These are phyloP conservation scores for Pistacia integerrima DNA, from an alignment of 345 rosid genomes.

Conservation along the genomic window DNA sequence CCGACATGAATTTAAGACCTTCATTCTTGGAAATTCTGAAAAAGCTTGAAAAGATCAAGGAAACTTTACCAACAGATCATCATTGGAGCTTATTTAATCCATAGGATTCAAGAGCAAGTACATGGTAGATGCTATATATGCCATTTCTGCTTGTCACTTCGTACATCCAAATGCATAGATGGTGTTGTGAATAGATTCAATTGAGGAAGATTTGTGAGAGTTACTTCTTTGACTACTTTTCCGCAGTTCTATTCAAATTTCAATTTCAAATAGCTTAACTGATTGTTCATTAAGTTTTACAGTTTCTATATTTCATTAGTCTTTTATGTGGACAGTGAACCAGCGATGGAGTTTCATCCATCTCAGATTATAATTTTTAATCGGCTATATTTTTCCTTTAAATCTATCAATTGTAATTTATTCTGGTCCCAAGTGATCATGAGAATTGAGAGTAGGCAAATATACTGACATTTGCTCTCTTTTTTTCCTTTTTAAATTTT, in stretches of 20 bases:
- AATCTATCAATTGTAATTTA: constrained; percentile 20
- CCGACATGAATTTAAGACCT: constrained; percentile 88
- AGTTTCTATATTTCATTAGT: neutral
- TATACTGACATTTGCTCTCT: neutral
- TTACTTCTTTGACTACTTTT: constrained; percentile 14
- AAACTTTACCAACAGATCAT: constrained; percentile 63
- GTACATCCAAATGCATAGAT: constrained; percentile 17
- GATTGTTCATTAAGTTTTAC: neutral
- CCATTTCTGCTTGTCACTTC: constrained; percentile 4
- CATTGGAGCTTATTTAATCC: constrained; percentile 82
- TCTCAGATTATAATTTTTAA: neutral
- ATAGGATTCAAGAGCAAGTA: constrained; percentile 25
- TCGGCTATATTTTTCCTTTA: neutral
- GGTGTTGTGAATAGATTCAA: constrained; percentile 27
- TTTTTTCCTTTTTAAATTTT: neutral
- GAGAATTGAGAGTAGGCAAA: constrained; percentile 8
- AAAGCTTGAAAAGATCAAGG: constrained; percentile 89
- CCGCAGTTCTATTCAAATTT: constrained; percentile 10
- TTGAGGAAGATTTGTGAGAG: constrained; percentile 18
- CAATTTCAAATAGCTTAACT: neutral
- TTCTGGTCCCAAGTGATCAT: neutral
- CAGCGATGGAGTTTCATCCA: neutral
- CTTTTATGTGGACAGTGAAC: neutral
- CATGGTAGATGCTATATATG: neutral
- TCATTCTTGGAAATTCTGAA: constrained; percentile 92